phyloP scores from a whole-genome alignment of 2,329 filamentous ascomycete species.

The Pyrenophora tritici-repentis region DNA sequence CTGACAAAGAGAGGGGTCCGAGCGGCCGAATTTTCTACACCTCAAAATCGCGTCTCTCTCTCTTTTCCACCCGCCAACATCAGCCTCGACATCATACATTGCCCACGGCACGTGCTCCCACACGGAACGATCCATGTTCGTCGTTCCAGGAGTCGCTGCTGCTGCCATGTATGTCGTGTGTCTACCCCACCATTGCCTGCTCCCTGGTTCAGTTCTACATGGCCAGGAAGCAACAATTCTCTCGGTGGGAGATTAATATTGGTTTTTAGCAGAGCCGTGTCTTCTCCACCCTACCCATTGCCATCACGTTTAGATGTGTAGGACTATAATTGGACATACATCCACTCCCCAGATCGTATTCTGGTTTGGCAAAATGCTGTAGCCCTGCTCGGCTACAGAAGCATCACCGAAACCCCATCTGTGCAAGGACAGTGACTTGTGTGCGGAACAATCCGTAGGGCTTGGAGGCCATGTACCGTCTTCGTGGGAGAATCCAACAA shows the following conservation, averaged over 20 bases:
- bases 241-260: slow-evolving; percentile 57
- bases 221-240: slow-evolving; percentile 56
- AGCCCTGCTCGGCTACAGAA: too few relatives aligned
- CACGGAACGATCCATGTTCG: slow-evolving; percentile 21
- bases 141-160: slow-evolving; percentile 21
- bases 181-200: slow-evolving; percentile 57
- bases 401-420: background rate
- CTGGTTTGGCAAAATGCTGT: background rate
- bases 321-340: slow-evolving; percentile 58
- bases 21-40: slow-evolving; percentile 19
- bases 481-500: too few relatives aligned
- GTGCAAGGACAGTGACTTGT: background rate
- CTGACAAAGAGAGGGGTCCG: slow-evolving; percentile 21
- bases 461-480: too few relatives aligned
- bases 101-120: slow-evolving; percentile 8
- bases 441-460: too few relatives aligned
- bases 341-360: slow-evolving; percentile 14
- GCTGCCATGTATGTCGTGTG: slow-evolving; percentile 9
- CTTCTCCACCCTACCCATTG: slow-evolving; percentile 58
- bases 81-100: slow-evolving; percentile 8
- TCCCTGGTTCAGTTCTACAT: slow-evolving; percentile 52
- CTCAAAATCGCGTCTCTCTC: slow-evolving; percentile 5
- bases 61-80: slow-evolving; percentile 11
- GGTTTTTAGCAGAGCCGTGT: slow-evolving; percentile 60
- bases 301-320: slow-evolving; percentile 45